These are phyloP conservation scores for Alternaria solani DNA, from an alignment of 2,329 filamentous ascomycete genomes.

Conservation along the genomic window DNA sequence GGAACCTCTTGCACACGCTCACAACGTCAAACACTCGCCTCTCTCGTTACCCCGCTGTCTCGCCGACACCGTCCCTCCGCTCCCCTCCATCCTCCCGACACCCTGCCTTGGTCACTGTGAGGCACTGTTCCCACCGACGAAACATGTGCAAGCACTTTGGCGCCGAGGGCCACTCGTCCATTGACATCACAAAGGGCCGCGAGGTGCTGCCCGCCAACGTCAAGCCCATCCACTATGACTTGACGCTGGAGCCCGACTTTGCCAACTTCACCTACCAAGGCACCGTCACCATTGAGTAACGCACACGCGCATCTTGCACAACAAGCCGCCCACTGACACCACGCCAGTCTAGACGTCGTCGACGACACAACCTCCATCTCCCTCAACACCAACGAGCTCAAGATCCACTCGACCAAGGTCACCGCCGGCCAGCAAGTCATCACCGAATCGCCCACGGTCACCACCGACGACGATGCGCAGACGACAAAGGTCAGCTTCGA, in stretches of 20 bases:
- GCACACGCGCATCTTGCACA: conserved; percentile 26
- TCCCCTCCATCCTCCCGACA: conserved; percentile 26
- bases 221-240: conserved; percentile 88
- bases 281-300: conserved; percentile 78
- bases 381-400: conserved; percentile 85
- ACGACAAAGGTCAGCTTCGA: conserved; percentile 82
- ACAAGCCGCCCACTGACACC: conserved; percentile 28
- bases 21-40: conserved; percentile 33
- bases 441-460: conserved; percentile 71
- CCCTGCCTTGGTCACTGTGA: conserved; percentile 32
- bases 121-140: conserved; percentile 79
- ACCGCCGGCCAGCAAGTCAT: conserved; percentile 65
- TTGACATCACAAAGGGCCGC: conserved; percentile 70
- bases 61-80: conserved; percentile 19
- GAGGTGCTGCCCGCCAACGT: conserved; percentile 92
- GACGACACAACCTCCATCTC: conserved; percentile 86
- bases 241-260: conserved; percentile 91
- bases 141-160: conserved; percentile 74
- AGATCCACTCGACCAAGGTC: conserved; percentile 78
- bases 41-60: conserved; percentile 41
- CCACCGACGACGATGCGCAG: conserved; percentile 81
- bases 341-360: conserved; percentile 73
- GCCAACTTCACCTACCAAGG: conserved; percentile 87
- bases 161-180: conserved; percentile 62
- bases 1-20: conserved; percentile 35